Conservation (phyloP, 1,139 yeast species). For the Candida frijolesensis region DNA sequence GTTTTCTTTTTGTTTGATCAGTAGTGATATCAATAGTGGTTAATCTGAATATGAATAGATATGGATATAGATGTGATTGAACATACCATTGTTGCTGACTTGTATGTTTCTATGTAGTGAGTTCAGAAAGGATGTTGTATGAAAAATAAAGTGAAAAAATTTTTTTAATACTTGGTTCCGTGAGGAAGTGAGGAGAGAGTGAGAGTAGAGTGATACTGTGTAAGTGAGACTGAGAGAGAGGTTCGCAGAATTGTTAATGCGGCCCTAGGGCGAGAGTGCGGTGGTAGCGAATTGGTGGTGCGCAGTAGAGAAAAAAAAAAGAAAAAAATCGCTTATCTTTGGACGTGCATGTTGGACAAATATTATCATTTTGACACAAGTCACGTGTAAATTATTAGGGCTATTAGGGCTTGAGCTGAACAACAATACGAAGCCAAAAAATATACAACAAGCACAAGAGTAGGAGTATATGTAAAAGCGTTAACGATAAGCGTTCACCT, state of each 20-base stretch:
- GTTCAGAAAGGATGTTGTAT: background rate
- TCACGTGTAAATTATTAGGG: slow-evolving; percentile 6
- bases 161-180: background rate
- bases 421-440: background rate
- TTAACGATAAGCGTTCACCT: no score
- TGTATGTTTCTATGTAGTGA: slow-evolving; percentile 5
- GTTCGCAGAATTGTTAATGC: no score
- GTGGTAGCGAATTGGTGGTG: background rate
- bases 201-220: background rate
- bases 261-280: no score
- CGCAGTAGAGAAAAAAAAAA: background rate
- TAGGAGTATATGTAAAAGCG: background rate
- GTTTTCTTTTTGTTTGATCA: no score
- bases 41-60: no score
- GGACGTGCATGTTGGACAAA: background rate
- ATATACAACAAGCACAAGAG: background rate
- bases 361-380: background rate
- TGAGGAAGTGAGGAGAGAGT: background rate
- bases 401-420: slow-evolving; percentile 3
- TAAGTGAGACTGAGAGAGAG: background rate
- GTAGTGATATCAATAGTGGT: no score
- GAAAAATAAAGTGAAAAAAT: slow-evolving; percentile 2
- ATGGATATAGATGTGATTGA: background rate
- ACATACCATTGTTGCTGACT: slow-evolving; percentile 8
- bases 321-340: background rate